phyloP scores from a whole-genome alignment of 2,329 filamentous ascomycete species.

The Capronia coronata region DNA sequence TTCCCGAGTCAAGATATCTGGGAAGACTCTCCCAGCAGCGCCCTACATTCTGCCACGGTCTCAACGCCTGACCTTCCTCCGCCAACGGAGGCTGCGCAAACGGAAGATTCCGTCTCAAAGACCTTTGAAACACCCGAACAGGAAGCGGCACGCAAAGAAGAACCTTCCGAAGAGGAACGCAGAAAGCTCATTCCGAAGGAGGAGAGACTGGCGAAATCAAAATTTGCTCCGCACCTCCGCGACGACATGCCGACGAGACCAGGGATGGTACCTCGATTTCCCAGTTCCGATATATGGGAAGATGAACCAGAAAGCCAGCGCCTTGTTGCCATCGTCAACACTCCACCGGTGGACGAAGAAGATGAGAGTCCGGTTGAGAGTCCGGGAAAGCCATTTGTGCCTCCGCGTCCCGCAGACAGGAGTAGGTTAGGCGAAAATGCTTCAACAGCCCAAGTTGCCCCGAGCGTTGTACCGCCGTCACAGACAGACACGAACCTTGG shows the following conservation, averaged over 20 bases:
- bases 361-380: conserved; percentile 35
- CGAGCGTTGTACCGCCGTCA: conserved; percentile 30
- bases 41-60: conserved; percentile 70
- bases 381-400: conserved; percentile 30
- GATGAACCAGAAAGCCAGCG: conserved; percentile 79
- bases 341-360: conserved; percentile 46
- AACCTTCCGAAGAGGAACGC: conserved; percentile 37
- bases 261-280: conserved; percentile 64
- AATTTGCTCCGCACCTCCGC: conserved; percentile 45
- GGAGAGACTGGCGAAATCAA: conserved; percentile 30
- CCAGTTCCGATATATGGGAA: conserved; percentile 91
- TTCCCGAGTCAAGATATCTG: conserved; percentile 96
- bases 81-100: conserved; percentile 34
- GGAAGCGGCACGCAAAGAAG: conserved; percentile 40
- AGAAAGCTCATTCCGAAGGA: conserved; percentile 36
- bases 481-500: conserved; percentile 26
- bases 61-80: conserved; percentile 64
- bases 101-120: conserved; percentile 32
- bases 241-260: conserved; percentile 48
- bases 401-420: conserved; percentile 29
- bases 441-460: conserved; percentile 22
- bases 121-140: conserved; percentile 43
- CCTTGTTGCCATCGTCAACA: conserved; percentile 66
- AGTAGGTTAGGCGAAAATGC: conserved; percentile 26
- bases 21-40: conserved; percentile 89